Evolutionary conservation across 2,329 filamentous ascomycete species (phyloP).

Genomic region (Aspergillus tanneri): DNA sequence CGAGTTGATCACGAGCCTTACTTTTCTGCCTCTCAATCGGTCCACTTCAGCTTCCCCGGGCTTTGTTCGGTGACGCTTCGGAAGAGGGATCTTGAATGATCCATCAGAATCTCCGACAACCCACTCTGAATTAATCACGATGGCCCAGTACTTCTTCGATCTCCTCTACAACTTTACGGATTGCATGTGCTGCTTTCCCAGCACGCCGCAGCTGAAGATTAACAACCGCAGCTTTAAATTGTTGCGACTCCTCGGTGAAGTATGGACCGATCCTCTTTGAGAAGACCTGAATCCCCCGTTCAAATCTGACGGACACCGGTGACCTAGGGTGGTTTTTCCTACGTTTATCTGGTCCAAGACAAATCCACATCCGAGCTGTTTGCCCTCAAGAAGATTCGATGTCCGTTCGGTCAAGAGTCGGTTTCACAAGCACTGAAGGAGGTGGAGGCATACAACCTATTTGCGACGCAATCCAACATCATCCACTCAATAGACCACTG

Average conservation of each 20-base stretch:
- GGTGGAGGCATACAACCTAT: conserved; percentile 93
- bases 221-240: conserved; percentile 96
- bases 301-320: too few relatives aligned
- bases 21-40: not conserved
- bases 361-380: conserved; percentile 78
- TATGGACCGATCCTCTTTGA: too few relatives aligned
- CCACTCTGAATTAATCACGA: too few relatives aligned
- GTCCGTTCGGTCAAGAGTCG: conserved; percentile 94
- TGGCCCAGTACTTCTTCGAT: conserved; percentile 85
- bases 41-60: not conserved
- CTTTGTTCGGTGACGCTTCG: not conserved
- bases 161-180: conserved; percentile 88
- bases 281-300: too few relatives aligned
- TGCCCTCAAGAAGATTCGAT: conserved; percentile 97
- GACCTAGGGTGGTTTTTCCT: conserved; percentile 86
- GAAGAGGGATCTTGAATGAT: not conserved
- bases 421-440: conserved; percentile 94
- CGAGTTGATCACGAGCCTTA: too few relatives aligned
- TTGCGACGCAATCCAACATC: conserved; percentile 78
- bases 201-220: conserved; percentile 90
- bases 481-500: conserved; percentile 82
- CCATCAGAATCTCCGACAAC: not conserved
- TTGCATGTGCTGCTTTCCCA: conserved; percentile 95
- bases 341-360: conserved; percentile 97
- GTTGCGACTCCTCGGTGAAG: conserved; percentile 86